Evolutionary conservation across 2,329 filamentous ascomycete genomes (phyloP).

Genomic region (Phaeosphaeria sp.): DNA sequence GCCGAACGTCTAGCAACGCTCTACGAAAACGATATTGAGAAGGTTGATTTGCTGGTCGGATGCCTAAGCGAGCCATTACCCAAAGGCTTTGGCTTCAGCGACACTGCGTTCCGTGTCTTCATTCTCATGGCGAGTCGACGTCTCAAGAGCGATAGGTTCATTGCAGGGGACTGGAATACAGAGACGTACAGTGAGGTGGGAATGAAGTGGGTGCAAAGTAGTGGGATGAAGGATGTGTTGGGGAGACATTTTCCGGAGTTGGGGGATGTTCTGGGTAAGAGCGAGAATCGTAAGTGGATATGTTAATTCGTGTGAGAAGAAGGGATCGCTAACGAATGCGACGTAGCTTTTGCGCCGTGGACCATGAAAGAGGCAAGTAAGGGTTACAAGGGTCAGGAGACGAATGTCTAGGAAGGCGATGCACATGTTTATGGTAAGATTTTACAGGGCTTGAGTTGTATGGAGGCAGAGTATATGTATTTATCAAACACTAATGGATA

Average conservation of each 20-base stretch:
- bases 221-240: conserved; percentile 54
- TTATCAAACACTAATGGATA: no score
- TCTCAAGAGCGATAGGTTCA: conserved; percentile 56
- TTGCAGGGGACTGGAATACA: conserved; percentile 51
- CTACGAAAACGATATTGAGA: conserved; percentile 52
- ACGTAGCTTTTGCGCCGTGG: conserved; percentile 32
- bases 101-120: conserved; percentile 57
- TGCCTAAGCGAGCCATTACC: conserved; percentile 53
- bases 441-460: no score
- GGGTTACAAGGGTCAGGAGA: conserved; percentile 27
- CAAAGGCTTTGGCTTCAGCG: conserved; percentile 56
- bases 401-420: conserved; percentile 13
- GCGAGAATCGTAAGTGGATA: conserved; percentile 21
- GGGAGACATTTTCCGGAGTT: conserved; percentile 53
- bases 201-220: conserved; percentile 53
- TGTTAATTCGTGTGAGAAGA: not conserved
- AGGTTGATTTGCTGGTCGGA: conserved; percentile 53
- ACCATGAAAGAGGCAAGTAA: conserved; percentile 23
- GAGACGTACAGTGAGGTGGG: conserved; percentile 52
- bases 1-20: conserved; percentile 47
- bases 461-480: no score
- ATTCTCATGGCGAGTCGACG: conserved; percentile 54
- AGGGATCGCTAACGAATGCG: conserved; percentile 4
- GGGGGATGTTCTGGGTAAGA: conserved; percentile 33
- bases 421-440: no score